phyloP scores from a whole-genome alignment of 116 monocot species.

The Phalaenopsis hybrid region DNA sequence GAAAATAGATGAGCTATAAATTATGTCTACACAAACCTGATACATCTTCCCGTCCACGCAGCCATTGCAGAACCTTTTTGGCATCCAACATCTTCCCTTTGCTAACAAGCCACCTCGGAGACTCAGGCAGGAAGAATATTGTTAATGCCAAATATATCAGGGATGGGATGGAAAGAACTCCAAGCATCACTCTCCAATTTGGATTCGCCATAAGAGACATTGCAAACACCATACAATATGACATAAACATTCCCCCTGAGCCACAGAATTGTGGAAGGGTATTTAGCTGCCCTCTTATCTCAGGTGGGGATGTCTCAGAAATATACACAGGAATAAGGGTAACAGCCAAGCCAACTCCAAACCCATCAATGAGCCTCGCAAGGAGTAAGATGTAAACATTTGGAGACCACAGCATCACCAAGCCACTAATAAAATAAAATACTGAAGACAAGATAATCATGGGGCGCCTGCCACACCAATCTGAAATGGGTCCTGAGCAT shows the following conservation, averaged over 20 bases:
- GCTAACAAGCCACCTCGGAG: conserved; percentile 91
- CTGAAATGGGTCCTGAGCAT: conserved; percentile 71
- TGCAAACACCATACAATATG: conserved; percentile 74
- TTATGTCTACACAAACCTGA: conserved; percentile 25
- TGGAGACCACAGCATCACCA: conserved; percentile 83
- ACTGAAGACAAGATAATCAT: conserved; percentile 71
- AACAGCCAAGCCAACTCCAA: conserved; percentile 28
- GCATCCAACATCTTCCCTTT: conserved; percentile 85
- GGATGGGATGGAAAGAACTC: conserved; percentile 80
- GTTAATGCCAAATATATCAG: conserved; percentile 59
- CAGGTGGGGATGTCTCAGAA: conserved; percentile 81
- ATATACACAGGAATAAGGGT: conserved; percentile 74
- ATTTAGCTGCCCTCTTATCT: conserved; percentile 78
- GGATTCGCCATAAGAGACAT: conserved; percentile 65
- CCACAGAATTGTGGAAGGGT: conserved; percentile 91
- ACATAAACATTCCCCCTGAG: conserved; percentile 80
- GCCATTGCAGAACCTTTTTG: conserved; percentile 57
- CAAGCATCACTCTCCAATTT: conserved; percentile 84
- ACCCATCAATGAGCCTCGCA: conserved; percentile 62
- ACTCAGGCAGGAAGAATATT: conserved; percentile 79
- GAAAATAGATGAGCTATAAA: too few relatives aligned
- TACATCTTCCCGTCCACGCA: conserved; percentile 78
- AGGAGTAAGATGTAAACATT: conserved; percentile 75
- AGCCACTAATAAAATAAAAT: conserved; percentile 65
- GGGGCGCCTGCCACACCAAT: conserved; percentile 59